Percentiles rank a stretch among this genome's conserved stretches.
These are phyloP conservation scores for Microbotryomycetes sp. DNA, from an alignment of 1,284 basidiomycete species.

Conservation along the genomic window DNA sequence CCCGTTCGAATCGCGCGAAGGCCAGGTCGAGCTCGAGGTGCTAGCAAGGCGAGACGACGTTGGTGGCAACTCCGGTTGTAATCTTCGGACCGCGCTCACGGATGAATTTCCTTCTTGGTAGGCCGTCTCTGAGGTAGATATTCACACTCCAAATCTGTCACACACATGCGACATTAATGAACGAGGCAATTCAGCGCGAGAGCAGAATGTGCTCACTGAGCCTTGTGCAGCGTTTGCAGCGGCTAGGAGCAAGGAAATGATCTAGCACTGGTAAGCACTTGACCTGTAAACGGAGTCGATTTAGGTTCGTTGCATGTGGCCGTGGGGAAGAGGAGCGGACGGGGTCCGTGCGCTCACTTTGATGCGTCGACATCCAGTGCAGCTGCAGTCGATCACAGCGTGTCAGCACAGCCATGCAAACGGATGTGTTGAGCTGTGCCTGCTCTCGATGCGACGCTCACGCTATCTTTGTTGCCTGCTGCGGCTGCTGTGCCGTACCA, in stretches of 20 bases:
- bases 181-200: neutral
- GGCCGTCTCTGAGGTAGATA: neutral
- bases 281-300: too few relatives aligned
- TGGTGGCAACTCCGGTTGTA: too few relatives aligned
- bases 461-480: neutral
- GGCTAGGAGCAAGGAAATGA: neutral
- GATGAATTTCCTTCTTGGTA: neutral
- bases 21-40: too few relatives aligned
- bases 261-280: neutral
- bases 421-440: too few relatives aligned
- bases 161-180: neutral
- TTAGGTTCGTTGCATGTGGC: too few relatives aligned
- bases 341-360: neutral
- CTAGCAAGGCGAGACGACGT: too few relatives aligned
- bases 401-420: too few relatives aligned
- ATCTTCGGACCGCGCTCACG: too few relatives aligned
- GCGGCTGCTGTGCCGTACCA: too few relatives aligned
- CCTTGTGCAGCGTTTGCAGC: neutral
- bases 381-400: neutral
- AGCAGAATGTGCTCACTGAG: neutral
- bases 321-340: too few relatives aligned
- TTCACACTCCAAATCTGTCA: neutral
- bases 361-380: neutral
- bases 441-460: too few relatives aligned
- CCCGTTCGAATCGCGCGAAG: too few relatives aligned